Conservation (phyloP, 108 stramenopile genomes). For the Nannochloropsis gaditana region DNA sequence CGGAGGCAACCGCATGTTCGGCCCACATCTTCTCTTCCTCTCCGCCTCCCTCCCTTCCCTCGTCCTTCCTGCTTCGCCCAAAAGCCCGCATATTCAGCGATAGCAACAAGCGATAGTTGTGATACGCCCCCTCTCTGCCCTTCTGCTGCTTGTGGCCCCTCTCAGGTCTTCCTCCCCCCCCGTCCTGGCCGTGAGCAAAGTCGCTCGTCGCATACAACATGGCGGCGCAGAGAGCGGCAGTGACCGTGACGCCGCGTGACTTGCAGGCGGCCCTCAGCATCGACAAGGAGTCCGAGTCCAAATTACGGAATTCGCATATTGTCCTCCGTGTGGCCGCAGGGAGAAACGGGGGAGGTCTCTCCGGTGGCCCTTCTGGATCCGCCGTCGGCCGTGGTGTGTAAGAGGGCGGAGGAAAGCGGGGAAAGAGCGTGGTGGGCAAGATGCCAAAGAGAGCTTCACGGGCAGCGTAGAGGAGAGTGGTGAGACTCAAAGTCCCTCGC, state of each 20-base stretch:
- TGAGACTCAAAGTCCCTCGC: background rate
- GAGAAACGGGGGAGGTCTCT: background rate
- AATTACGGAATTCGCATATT: background rate
- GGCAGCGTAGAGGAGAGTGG: background rate
- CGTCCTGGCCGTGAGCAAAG: slow-evolving; percentile 30
- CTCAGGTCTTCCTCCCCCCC: background rate
- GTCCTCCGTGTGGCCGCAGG: background rate
- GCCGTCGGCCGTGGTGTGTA: background rate
- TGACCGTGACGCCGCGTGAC: slow-evolving; percentile 30
- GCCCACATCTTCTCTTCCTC: slow-evolving; percentile 27
- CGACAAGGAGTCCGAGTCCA: background rate
- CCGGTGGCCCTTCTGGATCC: background rate
- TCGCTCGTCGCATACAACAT: slow-evolving; percentile 44
- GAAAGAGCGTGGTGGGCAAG: background rate
- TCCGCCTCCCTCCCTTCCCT: background rate
- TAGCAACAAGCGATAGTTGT: slow-evolving; percentile 40
- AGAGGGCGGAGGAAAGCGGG: background rate
- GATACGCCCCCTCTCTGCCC: background rate
- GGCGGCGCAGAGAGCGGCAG: slow-evolving; percentile 40
- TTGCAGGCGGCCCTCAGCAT: background rate
- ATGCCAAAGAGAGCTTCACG: background rate
- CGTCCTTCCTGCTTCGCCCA: background rate
- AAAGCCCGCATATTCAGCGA: slow-evolving; percentile 40
- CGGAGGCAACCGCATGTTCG: slow-evolving; percentile 41
- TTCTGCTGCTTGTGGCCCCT: background rate